Evolutionary conservation across 192 early-diverging fungal genomes (phyloP).

Genomic region (Backusella luteola): DNA sequence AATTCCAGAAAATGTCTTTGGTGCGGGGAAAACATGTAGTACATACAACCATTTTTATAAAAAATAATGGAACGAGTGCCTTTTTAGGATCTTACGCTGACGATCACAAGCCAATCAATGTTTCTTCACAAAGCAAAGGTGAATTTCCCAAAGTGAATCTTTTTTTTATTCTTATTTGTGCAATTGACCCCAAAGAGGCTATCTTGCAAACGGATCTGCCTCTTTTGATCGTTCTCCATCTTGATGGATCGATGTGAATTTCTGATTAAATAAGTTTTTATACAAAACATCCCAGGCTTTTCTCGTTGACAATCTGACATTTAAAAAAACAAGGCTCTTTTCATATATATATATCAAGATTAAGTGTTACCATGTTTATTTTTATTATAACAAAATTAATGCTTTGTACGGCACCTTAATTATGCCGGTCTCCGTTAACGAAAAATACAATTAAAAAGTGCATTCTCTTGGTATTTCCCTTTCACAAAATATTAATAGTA

Average conservation of each 20-base stretch:
- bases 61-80: not conserved
- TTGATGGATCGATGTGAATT: not conserved
- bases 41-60: not conserved
- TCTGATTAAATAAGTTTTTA: constrained; percentile 7
- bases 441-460: not conserved
- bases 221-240: not conserved
- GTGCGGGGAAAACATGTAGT: not conserved
- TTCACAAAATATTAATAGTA: not conserved
- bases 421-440: not conserved
- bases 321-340: not conserved
- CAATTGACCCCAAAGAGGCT: not conserved
- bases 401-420: not conserved
- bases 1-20: not conserved
- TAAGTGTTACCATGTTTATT: not conserved
- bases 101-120: not conserved
- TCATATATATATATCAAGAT: not conserved
- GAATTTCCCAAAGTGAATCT: not conserved
- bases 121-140: not conserved
- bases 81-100: not conserved
- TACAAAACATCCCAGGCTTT: constrained; percentile 3
- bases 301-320: not conserved
- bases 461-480: not conserved
- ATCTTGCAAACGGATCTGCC: not conserved
- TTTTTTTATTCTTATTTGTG: not conserved
- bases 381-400: too few relatives aligned